Base-by-base conservation (phyloP, 345 rosid species). In the Laguncularia racemosa region DNA sequence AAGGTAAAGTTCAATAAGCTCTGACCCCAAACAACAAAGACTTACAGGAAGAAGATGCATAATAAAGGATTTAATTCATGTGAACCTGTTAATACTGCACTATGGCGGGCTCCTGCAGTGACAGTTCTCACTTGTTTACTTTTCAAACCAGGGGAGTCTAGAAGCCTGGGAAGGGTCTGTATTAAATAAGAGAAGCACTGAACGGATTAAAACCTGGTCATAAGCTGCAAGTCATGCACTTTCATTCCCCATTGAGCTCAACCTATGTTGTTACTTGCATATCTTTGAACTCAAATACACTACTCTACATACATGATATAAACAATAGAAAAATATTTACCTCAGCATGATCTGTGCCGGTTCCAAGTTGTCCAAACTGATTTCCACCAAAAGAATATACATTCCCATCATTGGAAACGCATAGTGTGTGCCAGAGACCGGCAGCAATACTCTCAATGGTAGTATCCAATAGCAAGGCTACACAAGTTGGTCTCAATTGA, bases 291-390 rank as follows among this genome's bases (percentile, higher is more conserved):
- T 45, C 21, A 33, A n/a, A 33, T 14, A 33, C n/a, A 26, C n/a
- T 11, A 14, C 21, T 19, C 44, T 55, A 16, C 20, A 44, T 12
- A 23, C 16, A 19, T 33, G 46, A 16, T 16, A 55, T 6, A 5
- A 21, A 38, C 3, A 16, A 1, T 10, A 33, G 40, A 17, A 51
- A n/a, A 14, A 28, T 2, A 48, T 11, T 0, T 79, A 85, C 98
- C 95, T 91, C 92, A 45, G 62, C 76, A 43, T 81, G 91, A n/a
- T 82, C 89, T 47, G 67, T 74, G 54, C 85, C 95, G 20, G 95
- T 84, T 60, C 98, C 98, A 48, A 86, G 50, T 55, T 91, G 96
- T 46, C 89, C 98, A 60, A 86, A 91, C 67, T 91, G 98, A 65
- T 86, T 88, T n/a, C 96, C 96, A 50, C 98, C 92, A 33, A 88